Evolutionary conservation across 495 filamentous ascomycete species (phyloP).

Genomic region (Neurospora sp.): DNA sequence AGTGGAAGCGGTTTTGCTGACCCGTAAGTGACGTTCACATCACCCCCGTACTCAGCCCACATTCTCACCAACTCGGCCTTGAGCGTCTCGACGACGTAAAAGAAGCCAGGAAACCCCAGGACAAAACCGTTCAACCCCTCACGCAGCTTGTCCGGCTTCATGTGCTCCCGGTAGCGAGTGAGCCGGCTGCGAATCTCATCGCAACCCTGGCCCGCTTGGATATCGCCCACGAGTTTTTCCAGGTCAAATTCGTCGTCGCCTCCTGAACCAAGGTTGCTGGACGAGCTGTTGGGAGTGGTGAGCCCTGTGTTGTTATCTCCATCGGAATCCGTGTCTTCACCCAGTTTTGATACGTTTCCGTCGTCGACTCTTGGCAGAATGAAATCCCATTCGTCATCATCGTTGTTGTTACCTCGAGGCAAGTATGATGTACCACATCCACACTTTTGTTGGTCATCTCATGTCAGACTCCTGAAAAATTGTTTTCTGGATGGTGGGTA

Average conservation of each 20-base stretch:
- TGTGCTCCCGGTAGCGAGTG: conserved; percentile 7
- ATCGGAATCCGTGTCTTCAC: background rate
- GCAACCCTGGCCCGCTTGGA: conserved; percentile 17
- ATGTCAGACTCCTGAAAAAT: background rate
- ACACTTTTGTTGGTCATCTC: background rate
- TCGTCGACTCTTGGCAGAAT: background rate
- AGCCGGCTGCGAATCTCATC: conserved; percentile 15
- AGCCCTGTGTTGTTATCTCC: too few species aligned
- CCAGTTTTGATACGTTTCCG: too few species aligned
- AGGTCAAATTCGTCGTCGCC: conserved; percentile 10
- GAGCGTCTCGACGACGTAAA: conserved; percentile 34
- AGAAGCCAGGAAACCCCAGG: conserved; percentile 30
- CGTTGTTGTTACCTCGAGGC: background rate
- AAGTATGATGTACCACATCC: background rate
- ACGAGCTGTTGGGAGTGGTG: background rate
- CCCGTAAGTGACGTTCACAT: conserved; percentile 21
- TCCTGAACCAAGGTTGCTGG: background rate
- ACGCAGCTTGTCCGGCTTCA: conserved; percentile 12
- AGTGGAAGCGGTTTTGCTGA: conserved; percentile 22
- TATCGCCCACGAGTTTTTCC: conserved; percentile 10
- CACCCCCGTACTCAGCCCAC: conserved; percentile 26
- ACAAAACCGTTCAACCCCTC: conserved; percentile 21
- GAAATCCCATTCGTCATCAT: background rate
- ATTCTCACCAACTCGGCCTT: conserved; percentile 24
- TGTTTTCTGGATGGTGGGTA: background rate